phyloP scores from a whole-genome alignment of 148 eudicot species.

The Agrostemma githago region DNA sequence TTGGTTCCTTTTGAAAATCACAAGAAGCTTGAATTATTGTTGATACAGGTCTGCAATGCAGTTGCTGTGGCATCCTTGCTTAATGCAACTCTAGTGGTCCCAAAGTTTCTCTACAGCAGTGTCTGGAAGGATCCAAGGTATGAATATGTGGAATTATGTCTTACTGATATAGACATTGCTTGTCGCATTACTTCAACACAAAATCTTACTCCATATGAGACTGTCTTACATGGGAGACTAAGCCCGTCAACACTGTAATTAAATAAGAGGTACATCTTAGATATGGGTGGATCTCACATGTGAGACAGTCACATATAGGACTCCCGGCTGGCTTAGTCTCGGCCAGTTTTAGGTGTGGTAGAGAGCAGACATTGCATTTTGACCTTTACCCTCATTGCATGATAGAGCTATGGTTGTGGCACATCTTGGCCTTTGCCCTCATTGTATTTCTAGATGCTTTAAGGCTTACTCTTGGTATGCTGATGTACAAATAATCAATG shows the following conservation, averaged over 20 bases:
- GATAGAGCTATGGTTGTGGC: background rate
- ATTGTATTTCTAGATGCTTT: background rate
- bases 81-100: conserved; percentile 86
- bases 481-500: conserved; percentile 12
- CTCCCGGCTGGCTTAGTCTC: background rate
- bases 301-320: background rate
- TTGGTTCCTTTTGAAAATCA: background rate
- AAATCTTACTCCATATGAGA: background rate
- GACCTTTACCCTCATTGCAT: background rate
- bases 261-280: background rate
- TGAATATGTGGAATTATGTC: conserved; percentile 27
- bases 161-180: background rate
- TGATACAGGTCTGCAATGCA: conserved; percentile 84
- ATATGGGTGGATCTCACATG: background rate
- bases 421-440: background rate
- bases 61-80: conserved; percentile 88
- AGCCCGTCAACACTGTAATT: background rate
- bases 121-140: conserved; percentile 98
- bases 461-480: conserved; percentile 3
- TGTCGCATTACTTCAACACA: background rate
- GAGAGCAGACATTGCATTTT: background rate
- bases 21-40: conserved; percentile 6
- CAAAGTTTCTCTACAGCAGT: conserved; percentile 83
- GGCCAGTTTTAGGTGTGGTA: background rate
- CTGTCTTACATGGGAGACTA: background rate